phyloP scores from a whole-genome alignment of 2,329 filamentous ascomycete species.

The Endoconidiophora polonica region DNA sequence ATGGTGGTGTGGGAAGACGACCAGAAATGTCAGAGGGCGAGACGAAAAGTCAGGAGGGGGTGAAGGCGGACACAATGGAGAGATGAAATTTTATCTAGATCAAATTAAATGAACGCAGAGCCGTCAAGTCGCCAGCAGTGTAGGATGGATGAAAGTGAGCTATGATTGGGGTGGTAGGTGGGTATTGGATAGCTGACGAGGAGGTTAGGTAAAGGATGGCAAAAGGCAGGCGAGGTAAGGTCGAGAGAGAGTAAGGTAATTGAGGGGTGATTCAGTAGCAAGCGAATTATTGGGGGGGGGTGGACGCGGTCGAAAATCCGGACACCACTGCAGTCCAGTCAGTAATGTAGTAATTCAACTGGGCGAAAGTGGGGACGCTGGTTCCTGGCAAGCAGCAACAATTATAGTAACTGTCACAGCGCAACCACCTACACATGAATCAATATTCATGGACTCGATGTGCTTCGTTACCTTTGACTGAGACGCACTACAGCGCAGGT shows the following conservation, averaged over 20 bases:
- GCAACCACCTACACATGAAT: no score
- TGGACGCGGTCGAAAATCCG: neutral
- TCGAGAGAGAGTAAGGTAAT: neutral
- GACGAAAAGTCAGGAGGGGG: neutral
- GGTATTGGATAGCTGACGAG: neutral
- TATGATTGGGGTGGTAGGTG: neutral
- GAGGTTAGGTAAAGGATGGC: neutral
- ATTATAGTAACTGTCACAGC: no score
- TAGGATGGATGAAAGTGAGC: neutral
- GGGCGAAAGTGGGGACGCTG: no score
- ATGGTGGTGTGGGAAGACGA: neutral
- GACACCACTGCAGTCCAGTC: no score
- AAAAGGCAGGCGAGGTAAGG: neutral
- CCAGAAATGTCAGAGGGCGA: neutral
- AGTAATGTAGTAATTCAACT: no score
- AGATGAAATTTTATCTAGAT: neutral
- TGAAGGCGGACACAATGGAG: neutral
- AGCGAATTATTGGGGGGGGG: neutral
- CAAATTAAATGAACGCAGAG: conserved; percentile 2
- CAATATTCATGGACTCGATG: no score
- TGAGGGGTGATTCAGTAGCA: conserved; percentile 1
- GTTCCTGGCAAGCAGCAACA: no score
- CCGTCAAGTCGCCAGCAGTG: neutral
- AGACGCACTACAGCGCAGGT: no score
- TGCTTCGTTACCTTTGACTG: no score